Evolutionary conservation across 768 basidiomycete genomes (phyloP).

Genomic region (Serendipita sp.): DNA sequence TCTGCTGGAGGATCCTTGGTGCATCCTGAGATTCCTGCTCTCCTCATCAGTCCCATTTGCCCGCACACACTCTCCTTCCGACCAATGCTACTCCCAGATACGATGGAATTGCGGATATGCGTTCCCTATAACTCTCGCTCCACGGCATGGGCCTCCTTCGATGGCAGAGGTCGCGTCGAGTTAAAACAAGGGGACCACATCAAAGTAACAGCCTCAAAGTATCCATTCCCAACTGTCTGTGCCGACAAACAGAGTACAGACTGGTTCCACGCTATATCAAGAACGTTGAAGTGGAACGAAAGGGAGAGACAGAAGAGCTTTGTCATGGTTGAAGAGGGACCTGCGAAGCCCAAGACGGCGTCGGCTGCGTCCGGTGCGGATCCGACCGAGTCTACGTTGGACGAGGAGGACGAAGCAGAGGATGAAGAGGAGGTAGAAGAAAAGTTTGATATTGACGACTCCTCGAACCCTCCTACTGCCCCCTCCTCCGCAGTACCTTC

Average conservation of each 20-base stretch:
- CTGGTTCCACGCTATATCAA: constrained; percentile 95
- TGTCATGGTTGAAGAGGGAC: constrained; percentile 88
- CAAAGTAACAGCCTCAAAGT: constrained; percentile 91
- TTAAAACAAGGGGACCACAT: constrained; percentile 98
- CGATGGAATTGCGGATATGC: constrained; percentile 94
- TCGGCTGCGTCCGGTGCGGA: constrained; percentile 1
- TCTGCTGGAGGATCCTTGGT: constrained; percentile 96
- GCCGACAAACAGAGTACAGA: constrained; percentile 95
- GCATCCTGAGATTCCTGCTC: constrained; percentile 92
- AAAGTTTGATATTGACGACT: constrained; percentile 88
- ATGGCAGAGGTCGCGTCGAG: constrained; percentile 91
- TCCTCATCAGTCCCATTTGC: constrained; percentile 93
- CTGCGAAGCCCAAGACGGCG: constrained; percentile 22
- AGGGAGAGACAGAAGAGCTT: constrained; percentile 97
- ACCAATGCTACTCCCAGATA: constrained; percentile 95
- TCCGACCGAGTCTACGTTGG: constrained; percentile 2
- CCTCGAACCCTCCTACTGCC: constrained; percentile 36
- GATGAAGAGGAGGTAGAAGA: constrained; percentile 48
- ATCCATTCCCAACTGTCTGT: constrained; percentile 97
- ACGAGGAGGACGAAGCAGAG: constrained; percentile 19
- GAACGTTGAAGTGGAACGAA: constrained; percentile 98
- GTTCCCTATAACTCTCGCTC: constrained; percentile 98
- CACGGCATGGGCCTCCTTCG: constrained; percentile 98
- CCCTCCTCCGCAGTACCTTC: constrained; percentile 3
- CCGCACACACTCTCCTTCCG: constrained; percentile 97